These are phyloP conservation scores for Pichia exigua DNA, from an alignment of 805 yeast genomes.

Conservation along the genomic window DNA sequence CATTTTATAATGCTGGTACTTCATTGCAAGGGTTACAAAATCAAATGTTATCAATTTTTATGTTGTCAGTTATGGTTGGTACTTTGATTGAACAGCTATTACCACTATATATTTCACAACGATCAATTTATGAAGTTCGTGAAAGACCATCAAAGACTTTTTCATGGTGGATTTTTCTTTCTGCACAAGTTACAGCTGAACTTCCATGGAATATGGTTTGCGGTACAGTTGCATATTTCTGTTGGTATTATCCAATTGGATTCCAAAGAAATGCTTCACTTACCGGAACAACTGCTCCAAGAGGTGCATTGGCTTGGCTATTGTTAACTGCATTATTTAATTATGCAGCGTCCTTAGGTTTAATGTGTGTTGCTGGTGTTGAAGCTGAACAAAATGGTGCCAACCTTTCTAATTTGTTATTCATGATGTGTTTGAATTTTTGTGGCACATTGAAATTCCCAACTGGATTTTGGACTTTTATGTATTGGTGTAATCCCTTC, in stretches of 20 bases:
- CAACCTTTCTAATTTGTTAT: conserved; percentile 46
- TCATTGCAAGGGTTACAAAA: conserved; percentile 69
- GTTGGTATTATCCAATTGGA: conserved; percentile 70
- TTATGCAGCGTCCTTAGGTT: conserved; percentile 52
- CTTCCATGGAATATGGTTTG: conserved; percentile 54
- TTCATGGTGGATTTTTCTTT: conserved; percentile 54
- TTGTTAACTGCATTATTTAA: conserved; percentile 39
- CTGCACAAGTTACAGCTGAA: conserved; percentile 58
- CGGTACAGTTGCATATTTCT: conserved; percentile 55
- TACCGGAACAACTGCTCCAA: conserved; percentile 36
- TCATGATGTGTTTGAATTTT: conserved; percentile 58
- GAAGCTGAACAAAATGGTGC: conserved; percentile 59
- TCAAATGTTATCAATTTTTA: conserved; percentile 71
- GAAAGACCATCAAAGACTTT: conserved; percentile 69
- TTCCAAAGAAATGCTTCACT: conserved; percentile 52
- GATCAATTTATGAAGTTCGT: conserved; percentile 63
- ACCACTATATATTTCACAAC: conserved; percentile 53
- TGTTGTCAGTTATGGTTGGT: conserved; percentile 51
- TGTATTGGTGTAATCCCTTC: conserved; percentile 68
- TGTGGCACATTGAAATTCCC: conserved; percentile 69
- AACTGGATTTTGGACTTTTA: conserved; percentile 67
- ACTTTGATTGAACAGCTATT: conserved; percentile 55
- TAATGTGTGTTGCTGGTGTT: conserved; percentile 49
- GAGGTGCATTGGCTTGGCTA: conserved; percentile 48
- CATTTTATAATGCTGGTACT: conserved; percentile 56